Percentiles rank a stretch among this genome's conserved stretches.
These are phyloP conservation scores for Colletotrichum tanaceti DNA, from an alignment of 2,329 filamentous ascomycete species.

Conservation along the genomic window DNA sequence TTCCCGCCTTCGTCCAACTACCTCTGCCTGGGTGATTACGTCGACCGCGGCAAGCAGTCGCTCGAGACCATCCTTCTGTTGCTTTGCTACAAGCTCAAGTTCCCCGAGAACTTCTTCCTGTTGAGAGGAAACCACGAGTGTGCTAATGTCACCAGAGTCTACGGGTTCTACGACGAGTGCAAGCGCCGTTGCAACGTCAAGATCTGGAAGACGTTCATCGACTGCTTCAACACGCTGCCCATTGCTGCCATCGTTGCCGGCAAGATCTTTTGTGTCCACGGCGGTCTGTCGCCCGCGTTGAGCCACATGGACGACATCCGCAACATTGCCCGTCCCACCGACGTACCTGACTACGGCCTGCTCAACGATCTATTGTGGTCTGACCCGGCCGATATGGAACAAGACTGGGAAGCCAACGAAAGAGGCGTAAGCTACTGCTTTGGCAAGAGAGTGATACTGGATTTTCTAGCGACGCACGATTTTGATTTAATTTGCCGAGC, in stretches of 20 bases:
- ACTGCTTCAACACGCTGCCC: conserved; percentile 94
- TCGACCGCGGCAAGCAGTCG: conserved; percentile 95
- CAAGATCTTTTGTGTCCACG: conserved; percentile 98
- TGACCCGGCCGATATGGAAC: conserved; percentile 97
- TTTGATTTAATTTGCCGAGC: conserved; percentile 97
- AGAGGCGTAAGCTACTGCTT: conserved; percentile 98
- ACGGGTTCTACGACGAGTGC: conserved; percentile 98
- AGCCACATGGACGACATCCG: conserved; percentile 99
- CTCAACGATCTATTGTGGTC: conserved; percentile 97
- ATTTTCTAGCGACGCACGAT: conserved; percentile 93
- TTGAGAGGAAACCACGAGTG: conserved; percentile 96
- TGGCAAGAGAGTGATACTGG: conserved; percentile 96
- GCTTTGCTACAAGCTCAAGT: conserved; percentile 97
- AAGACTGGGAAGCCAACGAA: conserved; percentile 98
- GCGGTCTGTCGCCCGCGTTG: conserved; percentile 89
- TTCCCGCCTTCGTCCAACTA: conserved; percentile 94
- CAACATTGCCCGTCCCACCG: conserved; percentile 93
- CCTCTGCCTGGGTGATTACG: conserved; percentile 94
- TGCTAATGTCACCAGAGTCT: conserved; percentile 94
- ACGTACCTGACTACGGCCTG: conserved; percentile 95
- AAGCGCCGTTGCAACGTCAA: conserved; percentile 97
- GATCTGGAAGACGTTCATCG: conserved; percentile 97
- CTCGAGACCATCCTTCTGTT: conserved; percentile 93
- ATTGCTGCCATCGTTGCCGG: conserved; percentile 97
- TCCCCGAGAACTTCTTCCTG: conserved; percentile 96